Percentiles rank a stretch among this genome's conserved stretches.
phyloP scores from a whole-genome alignment of 257 asterid genomes.

The Craterostigma plantagineum region DNA sequence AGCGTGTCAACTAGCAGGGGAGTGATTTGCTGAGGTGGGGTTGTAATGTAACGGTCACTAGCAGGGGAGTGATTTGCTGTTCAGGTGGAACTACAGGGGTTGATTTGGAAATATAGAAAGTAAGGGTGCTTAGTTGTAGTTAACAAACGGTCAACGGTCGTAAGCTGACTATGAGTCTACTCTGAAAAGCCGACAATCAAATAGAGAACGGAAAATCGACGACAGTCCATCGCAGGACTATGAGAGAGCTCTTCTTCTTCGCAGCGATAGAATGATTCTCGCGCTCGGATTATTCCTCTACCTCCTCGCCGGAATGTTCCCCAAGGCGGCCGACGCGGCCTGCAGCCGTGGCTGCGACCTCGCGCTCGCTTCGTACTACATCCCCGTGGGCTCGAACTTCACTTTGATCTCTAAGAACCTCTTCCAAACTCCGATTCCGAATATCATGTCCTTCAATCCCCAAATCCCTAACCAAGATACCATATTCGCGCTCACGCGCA shows the following conservation, averaged over 20 bases:
- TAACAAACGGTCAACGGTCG: too few relatives aligned
- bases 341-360: conserved; percentile 51
- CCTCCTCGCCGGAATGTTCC: conserved; percentile 13
- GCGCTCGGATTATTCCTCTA: conserved; percentile 4
- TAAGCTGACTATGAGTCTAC: too few relatives aligned
- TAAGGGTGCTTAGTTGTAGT: too few relatives aligned
- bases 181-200: too few relatives aligned
- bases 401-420: conserved; percentile 17
- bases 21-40: not conserved
- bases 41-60: conserved; percentile 17
- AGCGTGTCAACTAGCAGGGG: too few relatives aligned
- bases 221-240: too few relatives aligned
- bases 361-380: conserved; percentile 52
- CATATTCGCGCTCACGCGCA: conserved; percentile 19
- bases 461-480: conserved; percentile 26
- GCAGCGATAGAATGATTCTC: conserved; percentile 13
- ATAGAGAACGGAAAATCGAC: too few relatives aligned
- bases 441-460: conserved; percentile 26
- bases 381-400: conserved; percentile 16
- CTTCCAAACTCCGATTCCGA: not conserved
- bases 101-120: too few relatives aligned
- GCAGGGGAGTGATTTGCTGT: conserved; percentile 10
- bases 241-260: not conserved
- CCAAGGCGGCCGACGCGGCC: conserved; percentile 22
- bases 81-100: conserved; percentile 5